Evolutionary conservation across 441 rosid genomes (phyloP).

Genomic region (Populus hybrid): DNA sequence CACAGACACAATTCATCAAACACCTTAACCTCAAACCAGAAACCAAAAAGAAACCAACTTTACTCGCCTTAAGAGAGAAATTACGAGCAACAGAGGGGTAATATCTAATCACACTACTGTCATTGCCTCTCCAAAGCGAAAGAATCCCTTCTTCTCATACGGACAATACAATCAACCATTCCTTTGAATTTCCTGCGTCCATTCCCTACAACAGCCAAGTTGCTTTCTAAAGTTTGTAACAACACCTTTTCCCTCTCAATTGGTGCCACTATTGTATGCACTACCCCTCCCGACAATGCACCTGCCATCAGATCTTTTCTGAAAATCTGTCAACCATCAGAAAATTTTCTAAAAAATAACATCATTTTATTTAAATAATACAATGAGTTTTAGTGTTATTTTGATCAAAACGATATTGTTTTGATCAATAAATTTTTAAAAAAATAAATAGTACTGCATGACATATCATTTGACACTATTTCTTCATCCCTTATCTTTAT

Average conservation of each 20-base stretch:
- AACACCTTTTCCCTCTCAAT: conserved; percentile 86
- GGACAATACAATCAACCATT: conserved; percentile 80
- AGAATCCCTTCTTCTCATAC: conserved; percentile 84
- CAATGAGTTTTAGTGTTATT: too few species aligned
- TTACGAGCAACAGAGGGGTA: conserved; percentile 96
- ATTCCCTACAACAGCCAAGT: conserved; percentile 57
- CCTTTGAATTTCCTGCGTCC: conserved; percentile 75
- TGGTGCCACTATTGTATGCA: conserved; percentile 96
- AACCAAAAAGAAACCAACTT: neutral
- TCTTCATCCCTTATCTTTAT: too few species aligned
- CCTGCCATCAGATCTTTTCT: conserved; percentile 80
- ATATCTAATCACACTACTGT: conserved; percentile 82
- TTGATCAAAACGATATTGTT: too few species aligned
- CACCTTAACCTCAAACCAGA: conserved; percentile 18
- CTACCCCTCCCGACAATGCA: conserved; percentile 85
- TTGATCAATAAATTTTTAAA: too few species aligned
- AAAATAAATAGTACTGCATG: too few species aligned
- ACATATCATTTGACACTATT: too few species aligned
- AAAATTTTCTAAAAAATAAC: too few species aligned
- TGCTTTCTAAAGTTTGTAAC: conserved; percentile 93
- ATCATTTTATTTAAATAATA: too few species aligned
- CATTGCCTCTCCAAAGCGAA: conserved; percentile 96
- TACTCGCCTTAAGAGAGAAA: conserved; percentile 78
- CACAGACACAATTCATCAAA: conserved; percentile 27
- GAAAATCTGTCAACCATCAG: conserved; percentile 52